These are phyloP conservation scores for Zymoseptoria pseudotritici DNA, from an alignment of 2,329 filamentous ascomycete genomes.

Conservation along the genomic window DNA sequence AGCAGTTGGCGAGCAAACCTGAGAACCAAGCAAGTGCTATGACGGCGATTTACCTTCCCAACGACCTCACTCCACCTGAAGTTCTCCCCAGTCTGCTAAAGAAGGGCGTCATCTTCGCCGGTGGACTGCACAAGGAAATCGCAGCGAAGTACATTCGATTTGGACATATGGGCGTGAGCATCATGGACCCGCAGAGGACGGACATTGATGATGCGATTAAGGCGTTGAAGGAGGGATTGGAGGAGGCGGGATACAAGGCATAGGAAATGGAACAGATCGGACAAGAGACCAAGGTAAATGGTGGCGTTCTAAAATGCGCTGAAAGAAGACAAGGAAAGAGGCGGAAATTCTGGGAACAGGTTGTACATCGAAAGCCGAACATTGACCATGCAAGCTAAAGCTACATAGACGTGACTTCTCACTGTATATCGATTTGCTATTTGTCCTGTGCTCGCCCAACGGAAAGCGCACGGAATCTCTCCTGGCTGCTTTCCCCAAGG, in stretches of 20 bases:
- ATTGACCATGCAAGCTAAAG: too few species aligned
- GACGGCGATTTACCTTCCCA: conserved; percentile 94
- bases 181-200: conserved; percentile 68
- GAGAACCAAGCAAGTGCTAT: conserved; percentile 94
- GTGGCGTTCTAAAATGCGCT: too few species aligned
- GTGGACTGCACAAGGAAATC: conserved; percentile 92
- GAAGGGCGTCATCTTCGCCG: conserved; percentile 88
- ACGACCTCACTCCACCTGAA: conserved; percentile 71
- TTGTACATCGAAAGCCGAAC: too few species aligned
- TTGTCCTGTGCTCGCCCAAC: too few species aligned
- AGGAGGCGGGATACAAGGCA: conserved; percentile 60
- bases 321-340: too few species aligned
- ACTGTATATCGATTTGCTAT: too few species aligned
- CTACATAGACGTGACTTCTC: too few species aligned
- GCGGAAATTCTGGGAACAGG: too few species aligned
- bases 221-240: conserved; percentile 65
- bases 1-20: conserved; percentile 75
- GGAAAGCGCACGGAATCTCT: too few species aligned
- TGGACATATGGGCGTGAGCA: conserved; percentile 95
- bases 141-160: conserved; percentile 89
- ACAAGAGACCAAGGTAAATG: too few species aligned
- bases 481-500: too few species aligned
- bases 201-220: conserved; percentile 81
- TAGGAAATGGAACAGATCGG: neutral
- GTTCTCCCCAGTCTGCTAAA: conserved; percentile 76